Evolutionary conservation across 768 basidiomycete genomes (phyloP).

Genomic region (Calocera cornea): DNA sequence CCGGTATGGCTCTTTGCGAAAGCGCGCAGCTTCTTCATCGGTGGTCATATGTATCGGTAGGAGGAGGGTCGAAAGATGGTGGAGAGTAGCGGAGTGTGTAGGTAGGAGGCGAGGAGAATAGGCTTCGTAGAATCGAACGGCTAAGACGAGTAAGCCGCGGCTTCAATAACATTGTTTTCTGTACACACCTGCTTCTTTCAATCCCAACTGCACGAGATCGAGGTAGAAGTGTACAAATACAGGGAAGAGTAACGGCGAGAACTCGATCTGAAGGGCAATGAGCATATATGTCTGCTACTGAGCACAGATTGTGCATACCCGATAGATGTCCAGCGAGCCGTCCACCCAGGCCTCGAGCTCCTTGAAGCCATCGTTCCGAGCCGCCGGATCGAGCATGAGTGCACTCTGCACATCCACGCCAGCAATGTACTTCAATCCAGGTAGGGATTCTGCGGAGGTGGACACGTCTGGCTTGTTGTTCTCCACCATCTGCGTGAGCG

Average conservation of each 20-base stretch:
- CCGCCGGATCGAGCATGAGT: conserved; percentile 64
- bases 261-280: conserved; percentile 55
- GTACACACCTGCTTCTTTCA: conserved; percentile 71
- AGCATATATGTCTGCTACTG: conserved; percentile 6
- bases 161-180: conserved; percentile 6
- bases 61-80: conserved; percentile 65
- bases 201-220: conserved; percentile 81
- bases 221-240: conserved; percentile 97
- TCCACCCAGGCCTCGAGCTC: conserved; percentile 83
- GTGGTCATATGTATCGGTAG: conserved; percentile 73
- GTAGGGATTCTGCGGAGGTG: conserved; percentile 37
- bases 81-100: conserved; percentile 53
- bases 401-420: conserved; percentile 43
- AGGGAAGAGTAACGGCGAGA: conserved; percentile 84
- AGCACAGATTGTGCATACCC: conserved; percentile 35
- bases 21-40: conserved; percentile 69
- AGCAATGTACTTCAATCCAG: conserved; percentile 7
- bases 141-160: conserved; percentile 28
- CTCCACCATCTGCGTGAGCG: neutral
- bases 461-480: conserved; percentile 6
- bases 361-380: conserved; percentile 72
- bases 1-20: conserved; percentile 80
- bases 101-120: conserved; percentile 56
- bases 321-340: conserved; percentile 82
- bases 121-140: conserved; percentile 55